Base-by-base conservation (phyloP, 2,329 filamentous ascomycete species). In the Cladosporium halotolerans region DNA sequence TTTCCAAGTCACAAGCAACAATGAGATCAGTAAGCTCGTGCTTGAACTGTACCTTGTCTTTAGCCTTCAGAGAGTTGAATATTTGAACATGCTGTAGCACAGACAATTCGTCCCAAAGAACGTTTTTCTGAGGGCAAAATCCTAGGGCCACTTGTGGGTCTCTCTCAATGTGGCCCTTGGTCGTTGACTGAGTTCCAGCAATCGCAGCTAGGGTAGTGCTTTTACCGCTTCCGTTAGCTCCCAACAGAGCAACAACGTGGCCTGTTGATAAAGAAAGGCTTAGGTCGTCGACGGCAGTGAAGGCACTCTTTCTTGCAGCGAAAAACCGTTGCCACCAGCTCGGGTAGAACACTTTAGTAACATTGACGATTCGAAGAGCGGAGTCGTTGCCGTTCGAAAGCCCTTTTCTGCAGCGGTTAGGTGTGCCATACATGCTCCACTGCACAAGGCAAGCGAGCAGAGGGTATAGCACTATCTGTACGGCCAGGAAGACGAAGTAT, bases 101-200 rank as follows among this genome's bases (percentile, higher is more conserved):
- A 0, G 87, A 93, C 47, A 96, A 72, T 55, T 90, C 84, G 60
- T 92, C 86, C 89, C 89, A 96, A 32, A 95, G 77, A 8, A 96
- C 90, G 61, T 96, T 96, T 74, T 91, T 90, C 66, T 96, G 90
- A 0, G 90, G 90, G 54, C 89, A 91, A 43, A 95, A 84, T 13
- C 90, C 90, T 14, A 96, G 77, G 0, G 87, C 88, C 11, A 88
- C 87, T 4, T 82, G 84, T 1, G 84, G 84, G 58, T 90, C 84
- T 42, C 95, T 83, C 31, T 79, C 81, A 59, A 96, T 92, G 3
- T 77, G 76, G 3, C 90, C 90, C 54, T 79, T 82, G 0, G 87
- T 89, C 23, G 92, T 76, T 41, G 81, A 86, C 60, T 84, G 89
- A 47, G 90, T 79, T 2, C 90, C 91, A 13, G 89, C 86, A 59